Conservation (phyloP, 2,329 filamentous ascomycete species). For the Septoria petroselini region DNA sequence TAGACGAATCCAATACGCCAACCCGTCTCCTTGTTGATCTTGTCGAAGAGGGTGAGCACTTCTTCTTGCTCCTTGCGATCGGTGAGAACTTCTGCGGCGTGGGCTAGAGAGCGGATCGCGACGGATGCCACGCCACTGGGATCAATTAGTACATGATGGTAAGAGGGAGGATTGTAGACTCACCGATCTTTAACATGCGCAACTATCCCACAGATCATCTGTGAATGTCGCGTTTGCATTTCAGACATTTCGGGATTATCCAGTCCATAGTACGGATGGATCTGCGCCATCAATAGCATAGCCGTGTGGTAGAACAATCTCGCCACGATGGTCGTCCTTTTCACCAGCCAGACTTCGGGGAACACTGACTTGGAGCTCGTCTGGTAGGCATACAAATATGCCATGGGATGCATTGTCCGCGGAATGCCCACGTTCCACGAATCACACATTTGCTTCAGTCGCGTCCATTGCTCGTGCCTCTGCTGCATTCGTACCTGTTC, state of each 20-base stretch:
- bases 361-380: slow-evolving; percentile 70
- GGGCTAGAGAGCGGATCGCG: slow-evolving; percentile 72
- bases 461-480: slow-evolving; percentile 72
- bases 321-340: slow-evolving; percentile 75
- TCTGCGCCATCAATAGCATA: slow-evolving; percentile 74
- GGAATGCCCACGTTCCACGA: slow-evolving; percentile 77
- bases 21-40: slow-evolving; percentile 71
- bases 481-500: slow-evolving; percentile 63
- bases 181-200: slow-evolving; percentile 76
- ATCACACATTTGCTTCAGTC: slow-evolving; percentile 76
- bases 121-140: slow-evolving; percentile 68
- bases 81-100: slow-evolving; percentile 70
- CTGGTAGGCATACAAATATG: slow-evolving; percentile 67
- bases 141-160: slow-evolving; percentile 17
- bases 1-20: slow-evolving; percentile 74
- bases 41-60: slow-evolving; percentile 71
- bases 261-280: slow-evolving; percentile 64
- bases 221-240: slow-evolving; percentile 70
- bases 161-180: slow-evolving; percentile 20
- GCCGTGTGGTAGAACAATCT: slow-evolving; percentile 87
- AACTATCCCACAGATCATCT: slow-evolving; percentile 84
- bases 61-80: slow-evolving; percentile 73
- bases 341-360: slow-evolving; percentile 85
- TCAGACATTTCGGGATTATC: slow-evolving; percentile 65
- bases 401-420: slow-evolving; percentile 81